These are phyloP conservation scores for Globisporangium abappressorium DNA, from an alignment of 352 stramenopile species.

Conservation along the genomic window DNA sequence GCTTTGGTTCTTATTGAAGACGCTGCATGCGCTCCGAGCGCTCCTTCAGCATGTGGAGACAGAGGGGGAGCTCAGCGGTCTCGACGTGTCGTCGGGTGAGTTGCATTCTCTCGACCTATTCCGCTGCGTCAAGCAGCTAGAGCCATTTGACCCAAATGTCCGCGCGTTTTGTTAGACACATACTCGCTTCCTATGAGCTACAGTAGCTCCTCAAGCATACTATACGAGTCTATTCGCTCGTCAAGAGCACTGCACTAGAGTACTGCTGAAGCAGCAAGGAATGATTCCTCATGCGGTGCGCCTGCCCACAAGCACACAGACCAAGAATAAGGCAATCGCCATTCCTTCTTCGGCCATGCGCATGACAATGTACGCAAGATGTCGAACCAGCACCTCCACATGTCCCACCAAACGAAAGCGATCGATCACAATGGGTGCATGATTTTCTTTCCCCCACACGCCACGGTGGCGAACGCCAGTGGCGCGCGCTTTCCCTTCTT, in stretches of 20 bases:
- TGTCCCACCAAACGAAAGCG: neutral
- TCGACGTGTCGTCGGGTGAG: conserved; percentile 50
- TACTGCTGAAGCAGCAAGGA: too few species aligned
- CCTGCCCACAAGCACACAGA: too few species aligned
- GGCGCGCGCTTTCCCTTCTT: neutral
- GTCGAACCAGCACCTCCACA: neutral
- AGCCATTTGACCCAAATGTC: too few species aligned
- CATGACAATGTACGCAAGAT: neutral
- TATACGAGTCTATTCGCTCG: too few species aligned
- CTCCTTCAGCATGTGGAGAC: conserved; percentile 50
- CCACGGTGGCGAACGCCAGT: neutral
- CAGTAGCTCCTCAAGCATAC: too few species aligned
- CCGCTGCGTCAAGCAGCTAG: too few species aligned
- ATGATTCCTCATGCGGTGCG: neutral
- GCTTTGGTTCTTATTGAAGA: conserved; percentile 19
- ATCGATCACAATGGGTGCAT: neutral
- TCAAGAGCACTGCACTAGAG: too few species aligned
- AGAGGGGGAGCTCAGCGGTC: conserved; percentile 33
- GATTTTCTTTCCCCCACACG: neutral
- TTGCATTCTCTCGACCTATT: conserved; percentile 68
- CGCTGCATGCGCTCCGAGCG: conserved; percentile 42
- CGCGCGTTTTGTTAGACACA: too few species aligned
- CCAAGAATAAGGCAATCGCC: neutral
- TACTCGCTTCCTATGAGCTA: too few species aligned
- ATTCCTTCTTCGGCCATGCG: neutral